These are phyloP conservation scores for Triangularia setosa DNA, from an alignment of 2,329 filamentous ascomycete species.

Conservation along the genomic window DNA sequence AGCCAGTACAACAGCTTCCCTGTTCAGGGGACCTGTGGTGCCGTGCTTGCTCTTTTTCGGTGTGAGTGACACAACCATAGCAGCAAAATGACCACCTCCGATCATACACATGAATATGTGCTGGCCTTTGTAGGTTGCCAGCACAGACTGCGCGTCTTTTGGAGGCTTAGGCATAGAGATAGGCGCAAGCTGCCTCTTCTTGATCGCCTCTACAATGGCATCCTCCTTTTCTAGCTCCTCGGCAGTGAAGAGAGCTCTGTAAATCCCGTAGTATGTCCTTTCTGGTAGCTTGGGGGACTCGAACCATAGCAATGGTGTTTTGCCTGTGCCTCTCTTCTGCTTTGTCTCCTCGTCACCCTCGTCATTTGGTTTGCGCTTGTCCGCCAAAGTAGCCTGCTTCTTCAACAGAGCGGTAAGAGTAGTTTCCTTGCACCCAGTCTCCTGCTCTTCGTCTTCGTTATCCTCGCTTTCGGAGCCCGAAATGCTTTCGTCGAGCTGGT, in stretches of 20 bases:
- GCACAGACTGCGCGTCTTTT: constrained; percentile 55
- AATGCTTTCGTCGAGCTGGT: constrained; percentile 82
- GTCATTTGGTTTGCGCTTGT: constrained; percentile 39
- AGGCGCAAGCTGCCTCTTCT: constrained; percentile 72
- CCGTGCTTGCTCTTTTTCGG: constrained; percentile 71
- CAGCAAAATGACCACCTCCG: constrained; percentile 93
- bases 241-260: constrained; percentile 73
- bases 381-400: constrained; percentile 72
- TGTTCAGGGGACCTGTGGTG: constrained; percentile 64
- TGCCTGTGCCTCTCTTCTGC: constrained; percentile 57
- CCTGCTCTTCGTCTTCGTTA: constrained; percentile 62
- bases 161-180: constrained; percentile 49
- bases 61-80: constrained; percentile 86
- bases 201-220: constrained; percentile 63
- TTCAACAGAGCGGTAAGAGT: constrained; percentile 74
- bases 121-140: constrained; percentile 61
- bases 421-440: constrained; percentile 55
- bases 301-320: constrained; percentile 81
- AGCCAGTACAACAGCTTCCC: constrained; percentile 81
- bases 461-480: constrained; percentile 80
- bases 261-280: constrained; percentile 80
- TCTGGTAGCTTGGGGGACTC: constrained; percentile 68
- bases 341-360: constrained; percentile 41
- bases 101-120: constrained; percentile 99
- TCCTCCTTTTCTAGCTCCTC: constrained; percentile 63